These are phyloP conservation scores for Auxenochlorella protothecoides DNA, from an alignment of 139 green algal species.

Conservation along the genomic window DNA sequence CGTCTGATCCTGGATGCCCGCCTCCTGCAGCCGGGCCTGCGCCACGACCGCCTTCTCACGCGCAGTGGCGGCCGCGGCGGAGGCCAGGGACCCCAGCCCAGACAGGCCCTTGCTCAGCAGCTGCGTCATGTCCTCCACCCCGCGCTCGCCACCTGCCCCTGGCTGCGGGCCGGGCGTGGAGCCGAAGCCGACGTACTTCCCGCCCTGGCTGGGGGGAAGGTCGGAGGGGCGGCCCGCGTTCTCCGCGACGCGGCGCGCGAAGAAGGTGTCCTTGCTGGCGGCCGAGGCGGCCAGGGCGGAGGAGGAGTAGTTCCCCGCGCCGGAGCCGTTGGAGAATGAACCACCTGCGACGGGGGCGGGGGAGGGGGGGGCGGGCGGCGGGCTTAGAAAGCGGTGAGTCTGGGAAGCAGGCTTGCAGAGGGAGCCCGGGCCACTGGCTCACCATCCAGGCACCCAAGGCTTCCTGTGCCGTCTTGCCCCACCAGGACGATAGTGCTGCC, in stretches of 20 bases:
- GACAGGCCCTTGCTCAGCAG: constrained; percentile 56
- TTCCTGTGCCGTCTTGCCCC: too few species aligned
- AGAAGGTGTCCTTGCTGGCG: constrained; percentile 84
- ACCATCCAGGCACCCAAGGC: too few species aligned
- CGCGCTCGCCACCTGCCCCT: neutral
- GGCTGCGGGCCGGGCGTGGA: constrained; percentile 33
- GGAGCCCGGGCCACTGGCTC: too few species aligned
- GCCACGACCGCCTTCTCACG: constrained; percentile 2
- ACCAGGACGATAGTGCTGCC: too few species aligned
- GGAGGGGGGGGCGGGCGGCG: too few species aligned
- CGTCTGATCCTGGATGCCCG: too few species aligned
- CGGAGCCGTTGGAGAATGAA: too few species aligned
- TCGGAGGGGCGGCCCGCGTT: constrained; percentile 73
- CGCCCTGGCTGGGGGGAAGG: constrained; percentile 82
- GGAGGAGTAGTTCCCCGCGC: constrained; percentile 33
- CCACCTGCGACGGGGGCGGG: too few species aligned
- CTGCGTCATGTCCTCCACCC: constrained; percentile 40
- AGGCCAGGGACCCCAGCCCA: constrained; percentile 28
- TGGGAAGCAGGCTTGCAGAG: too few species aligned
- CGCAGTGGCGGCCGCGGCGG: constrained; percentile 10
- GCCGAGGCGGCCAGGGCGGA: constrained; percentile 62
- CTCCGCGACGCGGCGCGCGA: constrained; percentile 68
- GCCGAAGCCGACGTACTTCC: constrained; percentile 98
- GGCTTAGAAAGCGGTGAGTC: too few species aligned
- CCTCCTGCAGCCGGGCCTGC: neutral